These are phyloP conservation scores for Jimgerdemannia flammicorona DNA, from an alignment of 192 early-diverging fungal species.

Conservation along the genomic window DNA sequence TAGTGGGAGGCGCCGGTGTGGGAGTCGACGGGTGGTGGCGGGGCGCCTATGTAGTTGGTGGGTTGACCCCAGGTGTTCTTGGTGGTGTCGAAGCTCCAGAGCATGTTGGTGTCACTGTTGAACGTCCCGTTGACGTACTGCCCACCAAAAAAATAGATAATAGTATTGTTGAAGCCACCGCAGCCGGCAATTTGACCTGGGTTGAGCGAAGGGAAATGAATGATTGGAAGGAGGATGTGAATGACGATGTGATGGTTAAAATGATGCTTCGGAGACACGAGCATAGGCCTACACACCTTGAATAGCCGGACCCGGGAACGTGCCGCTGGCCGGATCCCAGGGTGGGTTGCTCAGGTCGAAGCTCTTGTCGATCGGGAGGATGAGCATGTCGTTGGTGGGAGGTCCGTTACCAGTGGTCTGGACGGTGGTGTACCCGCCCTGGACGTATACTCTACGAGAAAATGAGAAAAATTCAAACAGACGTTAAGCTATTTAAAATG, in stretches of 20 bases:
- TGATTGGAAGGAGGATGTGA: neutral
- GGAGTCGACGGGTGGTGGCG: slow-evolving; percentile 6
- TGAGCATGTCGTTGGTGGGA: slow-evolving; percentile 15
- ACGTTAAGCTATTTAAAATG: neutral
- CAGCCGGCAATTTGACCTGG: slow-evolving; percentile 5
- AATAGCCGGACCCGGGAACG: slow-evolving; percentile 6
- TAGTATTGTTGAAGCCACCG: slow-evolving; percentile 9
- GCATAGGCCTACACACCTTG: neutral
- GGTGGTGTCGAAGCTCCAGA: slow-evolving; percentile 9
- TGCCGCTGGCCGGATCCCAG: slow-evolving; percentile 10
- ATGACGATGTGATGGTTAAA: neutral
- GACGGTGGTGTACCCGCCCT: slow-evolving; percentile 10
- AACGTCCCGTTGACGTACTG: neutral
- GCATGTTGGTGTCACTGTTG: slow-evolving; percentile 2
- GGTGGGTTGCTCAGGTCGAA: slow-evolving; percentile 4
- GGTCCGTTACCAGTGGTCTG: neutral
- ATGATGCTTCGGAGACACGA: neutral
- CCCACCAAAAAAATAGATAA: slow-evolving; percentile 10
- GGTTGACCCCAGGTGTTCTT: slow-evolving; percentile 2
- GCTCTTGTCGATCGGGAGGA: slow-evolving; percentile 4
- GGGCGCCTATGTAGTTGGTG: neutral
- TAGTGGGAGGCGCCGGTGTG: neutral
- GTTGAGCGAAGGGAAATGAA: neutral
- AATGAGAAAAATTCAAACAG: neutral
- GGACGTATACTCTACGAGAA: slow-evolving; percentile 2